Conservation (phyloP, 1,284 basidiomycete species). For the Afroboletus lepidellus region DNA sequence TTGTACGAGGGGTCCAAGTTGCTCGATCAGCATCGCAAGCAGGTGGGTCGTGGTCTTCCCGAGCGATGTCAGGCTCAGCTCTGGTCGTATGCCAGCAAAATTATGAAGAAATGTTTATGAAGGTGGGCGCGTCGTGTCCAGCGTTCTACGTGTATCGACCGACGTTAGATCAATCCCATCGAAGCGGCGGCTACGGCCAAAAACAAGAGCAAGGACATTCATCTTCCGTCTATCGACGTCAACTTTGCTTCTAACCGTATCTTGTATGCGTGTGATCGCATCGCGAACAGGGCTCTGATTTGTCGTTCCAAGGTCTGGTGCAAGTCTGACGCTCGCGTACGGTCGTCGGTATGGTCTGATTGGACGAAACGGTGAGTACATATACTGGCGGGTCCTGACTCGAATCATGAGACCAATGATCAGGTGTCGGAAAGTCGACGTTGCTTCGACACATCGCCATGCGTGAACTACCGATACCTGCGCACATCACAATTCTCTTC, state of each 20-base stretch:
- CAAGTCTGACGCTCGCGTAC: constrained; percentile 84
- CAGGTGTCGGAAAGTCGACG: constrained; percentile 96
- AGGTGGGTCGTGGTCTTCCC: constrained; percentile 44
- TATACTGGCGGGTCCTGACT: neutral
- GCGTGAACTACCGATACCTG: constrained; percentile 90
- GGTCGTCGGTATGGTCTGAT: constrained; percentile 88
- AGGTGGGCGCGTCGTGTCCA: constrained; percentile 42
- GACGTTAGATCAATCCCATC: constrained; percentile 88
- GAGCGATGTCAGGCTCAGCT: neutral
- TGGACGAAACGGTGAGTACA: constrained; percentile 66
- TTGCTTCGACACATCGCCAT: constrained; percentile 94
- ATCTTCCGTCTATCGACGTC: constrained; percentile 94
- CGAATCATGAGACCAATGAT: neutral
- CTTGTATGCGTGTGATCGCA: constrained; percentile 52
- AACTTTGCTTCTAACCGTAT: constrained; percentile 94
- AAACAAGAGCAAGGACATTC: constrained; percentile 97
- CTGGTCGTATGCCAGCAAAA: constrained; percentile 60
- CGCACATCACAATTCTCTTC: constrained; percentile 95
- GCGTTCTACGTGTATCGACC: neutral
- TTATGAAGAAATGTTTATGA: constrained; percentile 99
- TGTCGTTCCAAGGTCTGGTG: constrained; percentile 57
- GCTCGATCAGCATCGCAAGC: constrained; percentile 89
- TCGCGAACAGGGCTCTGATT: constrained; percentile 10
- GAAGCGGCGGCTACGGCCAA: constrained; percentile 79
- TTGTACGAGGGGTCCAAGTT: constrained; percentile 96